phyloP scores from a whole-genome alignment of 148 eudicot genomes.

The Drosera capensis region DNA sequence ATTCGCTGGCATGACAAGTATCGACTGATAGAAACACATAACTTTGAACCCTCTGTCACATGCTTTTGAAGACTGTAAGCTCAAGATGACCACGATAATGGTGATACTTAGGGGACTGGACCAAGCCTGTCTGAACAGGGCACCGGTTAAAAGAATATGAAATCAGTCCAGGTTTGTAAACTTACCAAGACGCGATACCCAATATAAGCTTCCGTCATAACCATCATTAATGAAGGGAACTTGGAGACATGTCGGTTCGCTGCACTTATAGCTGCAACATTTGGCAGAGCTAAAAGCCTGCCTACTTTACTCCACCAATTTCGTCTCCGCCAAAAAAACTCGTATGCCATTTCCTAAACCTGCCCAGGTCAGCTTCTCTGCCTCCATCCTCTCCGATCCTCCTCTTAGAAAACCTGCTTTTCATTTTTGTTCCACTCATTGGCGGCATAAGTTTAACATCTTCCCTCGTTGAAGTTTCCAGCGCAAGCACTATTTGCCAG shows the following conservation, averaged over 20 bases:
- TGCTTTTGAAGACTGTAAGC: too few relatives aligned
- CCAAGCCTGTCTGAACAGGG: too few relatives aligned
- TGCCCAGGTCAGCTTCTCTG: too few relatives aligned
- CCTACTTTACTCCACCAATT: too few relatives aligned
- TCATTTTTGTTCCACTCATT: too few relatives aligned
- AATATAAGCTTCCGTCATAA: background rate
- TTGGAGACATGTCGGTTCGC: background rate
- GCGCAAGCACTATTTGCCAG: too few relatives aligned
- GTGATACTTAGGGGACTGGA: background rate
- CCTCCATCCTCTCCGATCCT: too few relatives aligned
- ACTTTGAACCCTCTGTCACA: background rate
- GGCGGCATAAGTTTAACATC: too few relatives aligned
- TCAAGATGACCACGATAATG: background rate
- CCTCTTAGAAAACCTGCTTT: too few relatives aligned
- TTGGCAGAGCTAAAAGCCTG: background rate
- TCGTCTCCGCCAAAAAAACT: too few relatives aligned
- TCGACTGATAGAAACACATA: background rate
- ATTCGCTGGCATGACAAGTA: background rate
- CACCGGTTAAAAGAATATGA: background rate
- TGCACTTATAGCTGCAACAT: background rate
- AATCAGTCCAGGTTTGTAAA: background rate
- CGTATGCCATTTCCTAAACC: too few relatives aligned
- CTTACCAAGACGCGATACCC: background rate
- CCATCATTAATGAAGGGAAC: background rate
- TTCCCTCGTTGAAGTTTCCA: too few relatives aligned